Evolutionary conservation across 306 rosid genomes (phyloP).

Genomic region (Prunus mume): DNA sequence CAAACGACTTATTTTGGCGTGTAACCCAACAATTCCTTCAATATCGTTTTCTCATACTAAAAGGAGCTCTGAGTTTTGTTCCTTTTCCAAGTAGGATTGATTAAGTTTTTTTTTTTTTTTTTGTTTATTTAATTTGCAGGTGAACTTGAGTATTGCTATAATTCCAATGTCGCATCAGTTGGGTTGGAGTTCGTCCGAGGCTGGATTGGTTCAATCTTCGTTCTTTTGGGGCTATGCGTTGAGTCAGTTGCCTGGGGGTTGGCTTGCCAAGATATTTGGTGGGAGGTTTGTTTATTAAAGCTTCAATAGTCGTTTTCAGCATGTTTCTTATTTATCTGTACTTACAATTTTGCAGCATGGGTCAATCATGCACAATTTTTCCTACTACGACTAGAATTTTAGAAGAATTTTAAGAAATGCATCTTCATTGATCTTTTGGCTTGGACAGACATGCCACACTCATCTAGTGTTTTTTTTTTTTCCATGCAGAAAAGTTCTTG

Average conservation of each 20-base stretch:
- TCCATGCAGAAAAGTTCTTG: constrained; percentile 72
- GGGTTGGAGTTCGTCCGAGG: constrained; percentile 88
- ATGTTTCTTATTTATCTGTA: not conserved
- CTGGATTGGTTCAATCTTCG: constrained; percentile 97
- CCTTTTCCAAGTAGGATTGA: not conserved
- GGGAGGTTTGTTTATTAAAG: constrained; percentile 67
- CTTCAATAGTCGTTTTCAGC: not conserved
- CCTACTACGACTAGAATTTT: not conserved
- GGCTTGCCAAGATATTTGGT: constrained; percentile 93
- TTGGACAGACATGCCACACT: not conserved
- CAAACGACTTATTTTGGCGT: not conserved
- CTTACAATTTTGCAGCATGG: not conserved
- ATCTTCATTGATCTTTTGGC: not conserved
- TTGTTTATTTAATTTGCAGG: constrained; percentile 44
- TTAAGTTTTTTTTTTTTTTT: not conserved
- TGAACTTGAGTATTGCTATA: constrained; percentile 91
- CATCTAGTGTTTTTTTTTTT: constrained; percentile 10
- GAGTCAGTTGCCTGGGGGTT: constrained; percentile 97
- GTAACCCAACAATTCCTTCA: too few species aligned
- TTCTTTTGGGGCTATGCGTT: constrained; percentile 99
- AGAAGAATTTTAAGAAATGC: constrained; percentile 7
- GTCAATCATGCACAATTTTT: not conserved
- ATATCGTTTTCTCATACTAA: too few species aligned
- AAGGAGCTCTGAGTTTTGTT: not conserved
- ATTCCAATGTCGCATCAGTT: constrained; percentile 95